Base-by-base conservation (phyloP, 2,329 filamentous ascomycete genomes). In the Dothistroma septosporum region DNA sequence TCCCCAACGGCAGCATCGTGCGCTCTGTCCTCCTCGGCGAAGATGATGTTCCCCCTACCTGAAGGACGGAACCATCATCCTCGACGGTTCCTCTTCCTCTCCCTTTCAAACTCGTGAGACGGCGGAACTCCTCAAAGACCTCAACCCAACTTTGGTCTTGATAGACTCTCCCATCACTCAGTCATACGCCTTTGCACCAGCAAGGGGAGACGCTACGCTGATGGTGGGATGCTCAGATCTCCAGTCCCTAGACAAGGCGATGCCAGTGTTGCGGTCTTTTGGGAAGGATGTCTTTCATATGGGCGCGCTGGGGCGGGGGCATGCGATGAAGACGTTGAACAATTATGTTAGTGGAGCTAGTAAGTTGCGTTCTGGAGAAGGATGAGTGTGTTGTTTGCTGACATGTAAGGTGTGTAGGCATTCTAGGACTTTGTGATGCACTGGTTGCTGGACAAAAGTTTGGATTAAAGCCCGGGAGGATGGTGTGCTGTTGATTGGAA, bases 311-410 rank as follows among this genome's bases (percentile, higher is more conserved):
- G 72, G 72, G 8, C 47, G 69, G 2, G 72, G 71, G 2, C 70
- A 72, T 53, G 71, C 66, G 32, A 73, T 71, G 70, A 72, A 73
- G 65, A 72, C 70, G 33, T 63, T 73, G 57, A 73, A 73, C 60
- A 73, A 72, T 61, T 73, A 72, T 48, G 66, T 67, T 46, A 66
- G 61, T n/a, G 14, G 14, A 16, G 41, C 41, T 14, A n/a, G 41
- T 19, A 28, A 28, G 24, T 28, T 28, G n/a, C n/a, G n/a, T n/a
- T n/a, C n/a, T n/a, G n/a, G n/a, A n/a, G n/a, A n/a, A n/a, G 24
- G 24, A 28, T 2, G 24, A 28, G 24, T 2, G 24, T 6, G 24
- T 2, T 3, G 24, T 28, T 28, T 28, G 24, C 24, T 28, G 24
- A 28, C 24, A n/a, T 28, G 24, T 53, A 68, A 66, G 37, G 37